Evolutionary conservation across 176 grass and related monocot species (phyloP), one percentile per base, ranked within the genome.

Genomic region (Zizania latifolia): DNA sequence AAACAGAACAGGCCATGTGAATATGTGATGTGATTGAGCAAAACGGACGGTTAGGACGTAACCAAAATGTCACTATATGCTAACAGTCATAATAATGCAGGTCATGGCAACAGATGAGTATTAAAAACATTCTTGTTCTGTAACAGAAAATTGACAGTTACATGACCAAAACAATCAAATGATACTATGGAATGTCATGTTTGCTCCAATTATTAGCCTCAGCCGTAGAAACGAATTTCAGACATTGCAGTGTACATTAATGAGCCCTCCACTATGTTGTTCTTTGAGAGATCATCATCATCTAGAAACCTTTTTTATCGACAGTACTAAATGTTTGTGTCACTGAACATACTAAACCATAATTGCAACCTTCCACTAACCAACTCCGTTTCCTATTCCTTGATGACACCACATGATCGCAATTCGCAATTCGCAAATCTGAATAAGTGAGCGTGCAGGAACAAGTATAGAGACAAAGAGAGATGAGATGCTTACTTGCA

Each of bases 401-500:
- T 8, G 2, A 75, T 27, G 28, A 82, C 27, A 57, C 21, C 11
- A 38, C 70, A 28, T 46, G 16, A 23, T 38, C 19, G 4, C n/a
- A n/a, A n/a, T n/a, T n/a, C n/a, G n/a, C n/a, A n/a, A n/a, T n/a
- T n/a, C n/a, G n/a, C 40, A 33, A 36, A 15, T 12, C 65, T 82
- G 0, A n/a, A 35, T 72, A 54, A 34, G 38, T 61, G 37, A 48
- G 65, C 41, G 27, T 68, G 30, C 29, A 30, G 8, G 6, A 2
- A 62, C 10, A 74, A 61, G 27, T 1, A 74, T 11, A 76, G 24
- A 72, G 79, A 62, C 1, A 62, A 62, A 34, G 40, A 91, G 28
- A 85, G 16, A 78, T 65, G 28, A 85, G 16, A 78, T 65, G 67
- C 70, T 71, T 88, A 98, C 90, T 91, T 86, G 91, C 91, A 39